These are phyloP conservation scores for Cystobasidium sp. DNA, from an alignment of 1,284 basidiomycete genomes.

Conservation along the genomic window DNA sequence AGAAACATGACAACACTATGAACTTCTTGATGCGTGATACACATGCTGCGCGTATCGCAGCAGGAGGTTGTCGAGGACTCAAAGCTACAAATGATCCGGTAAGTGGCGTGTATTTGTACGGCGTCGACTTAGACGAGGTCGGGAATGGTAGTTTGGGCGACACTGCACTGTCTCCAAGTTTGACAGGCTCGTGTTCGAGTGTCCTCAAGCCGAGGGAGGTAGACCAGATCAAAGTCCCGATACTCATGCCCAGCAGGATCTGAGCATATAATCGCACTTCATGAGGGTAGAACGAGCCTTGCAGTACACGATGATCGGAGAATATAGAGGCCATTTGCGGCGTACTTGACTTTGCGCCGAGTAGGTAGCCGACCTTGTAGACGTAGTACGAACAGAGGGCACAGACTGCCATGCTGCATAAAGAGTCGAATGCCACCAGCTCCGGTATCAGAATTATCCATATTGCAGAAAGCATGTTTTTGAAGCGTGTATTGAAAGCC, in stretches of 20 bases:
- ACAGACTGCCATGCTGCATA: constrained; percentile 19
- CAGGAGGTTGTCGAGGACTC: constrained; percentile 11
- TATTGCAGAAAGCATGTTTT: not conserved
- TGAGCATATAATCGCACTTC: constrained; percentile 22
- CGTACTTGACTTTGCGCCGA: constrained; percentile 17
- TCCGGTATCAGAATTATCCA: constrained; percentile 19
- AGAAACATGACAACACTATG: constrained; percentile 24
- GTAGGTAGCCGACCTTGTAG: constrained; percentile 13
- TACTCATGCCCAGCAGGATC: constrained; percentile 8
- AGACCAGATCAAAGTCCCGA: constrained; percentile 16
- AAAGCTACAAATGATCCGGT: constrained; percentile 2
- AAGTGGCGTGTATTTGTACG: constrained; percentile 5
- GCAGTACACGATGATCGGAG: constrained; percentile 21
- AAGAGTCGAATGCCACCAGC: constrained; percentile 5
- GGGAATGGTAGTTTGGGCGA: constrained; percentile 28
- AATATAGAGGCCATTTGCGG: constrained; percentile 35
- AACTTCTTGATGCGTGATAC: constrained; percentile 7
- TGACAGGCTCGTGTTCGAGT: constrained; percentile 4
- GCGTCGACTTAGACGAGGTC: not conserved
- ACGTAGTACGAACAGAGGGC: constrained; percentile 9
- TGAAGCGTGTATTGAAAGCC: not conserved
- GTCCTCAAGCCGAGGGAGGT: not conserved
- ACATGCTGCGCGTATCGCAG: constrained; percentile 13
- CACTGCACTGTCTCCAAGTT: not conserved
- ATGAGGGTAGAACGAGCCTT: constrained; percentile 14